Base-by-base conservation (phyloP, 2,329 filamentous ascomycete genomes). In the Oidium heveae region DNA sequence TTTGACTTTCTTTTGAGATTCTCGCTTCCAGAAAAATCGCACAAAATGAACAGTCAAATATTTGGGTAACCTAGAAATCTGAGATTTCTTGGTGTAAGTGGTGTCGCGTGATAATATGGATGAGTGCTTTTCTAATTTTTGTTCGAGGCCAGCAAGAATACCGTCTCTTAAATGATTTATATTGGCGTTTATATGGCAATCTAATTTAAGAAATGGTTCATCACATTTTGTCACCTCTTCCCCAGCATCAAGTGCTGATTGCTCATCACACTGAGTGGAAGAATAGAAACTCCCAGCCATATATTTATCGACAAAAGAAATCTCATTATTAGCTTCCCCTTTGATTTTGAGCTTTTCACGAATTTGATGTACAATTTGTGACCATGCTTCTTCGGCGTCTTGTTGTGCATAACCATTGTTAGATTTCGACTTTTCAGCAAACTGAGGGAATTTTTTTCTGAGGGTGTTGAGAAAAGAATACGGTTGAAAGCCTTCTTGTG, bases 311-410 rank as follows among this genome's bases (percentile, higher is more conserved):
- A 98, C 76, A 65, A 94, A 94, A 0, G 85, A 85, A 1, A 72
- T 66, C 2, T 79, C 74, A 2, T 71, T 65, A 2, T 71, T 62
- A 75, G 78, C 60, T 80, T 68, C 64, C 9, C 75, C 74, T 62
- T 77, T 79, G 59, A 84, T 68, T 64, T 79, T 81, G 53, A 96
- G 70, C 65, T 85, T 89, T 63, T 84, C 77, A 58, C 83, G 79
- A 39, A 98, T 70, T 63, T 89, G 84, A 47, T 83, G 79, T 6
- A 98, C 71, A 58, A 98, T 93, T 66, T 96, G 89, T 20, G 89
- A 91, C 87, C 89, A 98, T 50, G 89, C 91, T 68, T 98, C 91
- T 68, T 98, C 91, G 0, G 91, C 91, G 70, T 98, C 91, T 69
- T 98, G 91, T 68, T 98, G 91, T n/a, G 91, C 88, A 64, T 82